Percentiles rank a stretch among this genome's conserved stretches.
These are phyloP conservation scores for Cymbopogon flexuosus DNA, from an alignment of 202 grass and related monocot species.

Conservation along the genomic window DNA sequence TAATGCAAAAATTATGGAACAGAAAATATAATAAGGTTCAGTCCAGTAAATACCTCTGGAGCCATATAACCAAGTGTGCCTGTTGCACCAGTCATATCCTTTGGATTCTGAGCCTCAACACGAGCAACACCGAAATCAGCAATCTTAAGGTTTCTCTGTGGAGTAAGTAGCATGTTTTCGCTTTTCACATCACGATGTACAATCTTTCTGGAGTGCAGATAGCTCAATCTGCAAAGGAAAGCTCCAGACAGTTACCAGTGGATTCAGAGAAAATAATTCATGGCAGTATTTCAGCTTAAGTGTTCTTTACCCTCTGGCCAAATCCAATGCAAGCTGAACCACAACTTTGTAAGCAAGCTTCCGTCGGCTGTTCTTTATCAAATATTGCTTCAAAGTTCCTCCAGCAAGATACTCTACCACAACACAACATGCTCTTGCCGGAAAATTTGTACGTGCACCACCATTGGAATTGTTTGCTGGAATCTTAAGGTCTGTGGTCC, in stretches of 20 bases:
- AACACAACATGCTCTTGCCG: slow-evolving; percentile 80
- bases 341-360: slow-evolving; percentile 87
- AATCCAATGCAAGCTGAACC: slow-evolving; percentile 84
- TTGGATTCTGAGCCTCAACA: slow-evolving; percentile 91
- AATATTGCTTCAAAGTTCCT: slow-evolving; percentile 80
- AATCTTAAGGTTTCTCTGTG: slow-evolving; percentile 82
- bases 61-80: slow-evolving; percentile 98
- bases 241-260: background rate
- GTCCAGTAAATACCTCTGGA: slow-evolving; percentile 59
- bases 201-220: slow-evolving; percentile 87
- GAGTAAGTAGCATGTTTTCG: slow-evolving; percentile 88
- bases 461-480: slow-evolving; percentile 56
- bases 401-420: slow-evolving; percentile 88
- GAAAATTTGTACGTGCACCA: slow-evolving; percentile 48
- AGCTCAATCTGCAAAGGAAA: slow-evolving; percentile 59
- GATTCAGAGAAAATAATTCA: slow-evolving; percentile 15
- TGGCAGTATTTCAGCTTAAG: background rate
- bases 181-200: slow-evolving; percentile 93
- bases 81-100: slow-evolving; percentile 96
- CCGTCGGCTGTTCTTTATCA: slow-evolving; percentile 67
- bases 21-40: background rate
- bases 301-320: slow-evolving; percentile 71
- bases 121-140: slow-evolving; percentile 96
- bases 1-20: background rate
- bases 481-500: slow-evolving; percentile 76